Conservation (phyloP, 106 monocot genomes). For the Dioscorea dumetorum region DNA sequence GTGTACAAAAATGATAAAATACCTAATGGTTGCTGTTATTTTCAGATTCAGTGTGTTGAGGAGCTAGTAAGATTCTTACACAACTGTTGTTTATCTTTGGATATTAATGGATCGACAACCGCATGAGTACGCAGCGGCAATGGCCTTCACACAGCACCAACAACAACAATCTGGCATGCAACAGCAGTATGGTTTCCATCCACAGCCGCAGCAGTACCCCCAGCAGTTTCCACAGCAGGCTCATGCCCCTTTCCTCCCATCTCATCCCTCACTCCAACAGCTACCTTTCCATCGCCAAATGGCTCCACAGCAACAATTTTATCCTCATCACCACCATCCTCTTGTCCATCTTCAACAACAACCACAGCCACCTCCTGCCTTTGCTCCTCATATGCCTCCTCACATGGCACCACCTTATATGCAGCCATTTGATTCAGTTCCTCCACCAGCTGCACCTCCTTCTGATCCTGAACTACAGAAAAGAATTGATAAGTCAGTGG, state of each 20-base stretch:
- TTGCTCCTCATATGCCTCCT: slow-evolving; percentile 37
- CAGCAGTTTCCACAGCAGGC: slow-evolving; percentile 28
- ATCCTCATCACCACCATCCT: slow-evolving; percentile 30
- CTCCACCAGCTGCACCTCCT: slow-evolving; percentile 55
- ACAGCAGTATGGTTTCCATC: slow-evolving; percentile 56
- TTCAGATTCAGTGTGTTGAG: too few species aligned
- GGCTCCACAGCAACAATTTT: slow-evolving; percentile 55
- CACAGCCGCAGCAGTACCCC: slow-evolving; percentile 46
- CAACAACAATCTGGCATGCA: slow-evolving; percentile 27
- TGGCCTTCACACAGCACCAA: slow-evolving; percentile 78
- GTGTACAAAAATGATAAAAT: too few species aligned
- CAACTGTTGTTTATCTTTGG: not conserved
- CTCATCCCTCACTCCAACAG: slow-evolving; percentile 55
- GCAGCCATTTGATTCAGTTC: slow-evolving; percentile 49
- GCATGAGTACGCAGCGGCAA: slow-evolving; percentile 80
- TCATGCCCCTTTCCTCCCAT: slow-evolving; percentile 41
- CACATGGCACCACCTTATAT: slow-evolving; percentile 40
- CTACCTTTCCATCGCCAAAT: slow-evolving; percentile 36
- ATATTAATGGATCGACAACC: slow-evolving; percentile 65
- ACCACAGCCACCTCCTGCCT: slow-evolving; percentile 32
- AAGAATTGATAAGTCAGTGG: slow-evolving; percentile 78
- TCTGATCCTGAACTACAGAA: slow-evolving; percentile 87
- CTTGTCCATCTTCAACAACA: slow-evolving; percentile 44
- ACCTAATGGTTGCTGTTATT: too few species aligned
- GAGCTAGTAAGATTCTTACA: too few species aligned